These are phyloP conservation scores for Heteromeles arbutifolia DNA, from an alignment of 306 rosid species.

Conservation along the genomic window DNA sequence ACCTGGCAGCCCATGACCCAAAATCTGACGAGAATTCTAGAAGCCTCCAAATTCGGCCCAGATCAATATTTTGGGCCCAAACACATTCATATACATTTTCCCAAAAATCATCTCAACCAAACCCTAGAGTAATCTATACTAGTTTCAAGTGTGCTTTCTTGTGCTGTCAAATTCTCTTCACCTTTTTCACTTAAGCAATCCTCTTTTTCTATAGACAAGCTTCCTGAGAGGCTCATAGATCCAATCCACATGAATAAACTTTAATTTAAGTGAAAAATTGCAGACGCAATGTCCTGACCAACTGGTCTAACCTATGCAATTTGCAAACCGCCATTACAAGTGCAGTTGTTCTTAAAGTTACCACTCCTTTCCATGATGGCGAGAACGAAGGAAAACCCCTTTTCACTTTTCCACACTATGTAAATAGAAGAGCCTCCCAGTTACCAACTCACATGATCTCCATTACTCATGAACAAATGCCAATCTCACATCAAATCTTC, in stretches of 20 bases:
- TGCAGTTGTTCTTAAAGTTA: not conserved
- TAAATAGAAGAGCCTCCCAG: not conserved
- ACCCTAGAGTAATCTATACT: too few species aligned
- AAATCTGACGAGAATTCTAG: too few species aligned
- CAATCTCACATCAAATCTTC: conserved; percentile 17
- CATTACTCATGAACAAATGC: conserved; percentile 22
- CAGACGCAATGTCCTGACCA: too few species aligned
- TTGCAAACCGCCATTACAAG: not conserved
- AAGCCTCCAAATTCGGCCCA: too few species aligned
- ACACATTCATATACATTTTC: not conserved
- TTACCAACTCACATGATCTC: not conserved
- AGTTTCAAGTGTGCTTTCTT: too few species aligned
- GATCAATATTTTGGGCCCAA: too few species aligned
- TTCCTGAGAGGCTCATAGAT: not conserved
- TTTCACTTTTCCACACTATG: not conserved
- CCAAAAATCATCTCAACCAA: not conserved
- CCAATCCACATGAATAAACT: not conserved
- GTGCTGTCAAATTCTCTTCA: not conserved
- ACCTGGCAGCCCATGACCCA: too few species aligned
- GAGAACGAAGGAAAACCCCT: conserved; percentile 23
- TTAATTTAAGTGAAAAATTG: not conserved
- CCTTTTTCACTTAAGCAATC: not conserved
- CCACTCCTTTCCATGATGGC: conserved; percentile 12
- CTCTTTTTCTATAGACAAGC: not conserved
- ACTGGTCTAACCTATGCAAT: not conserved